Evolutionary conservation across 768 basidiomycete genomes (phyloP).

Genomic region (Amanita phalloides): DNA sequence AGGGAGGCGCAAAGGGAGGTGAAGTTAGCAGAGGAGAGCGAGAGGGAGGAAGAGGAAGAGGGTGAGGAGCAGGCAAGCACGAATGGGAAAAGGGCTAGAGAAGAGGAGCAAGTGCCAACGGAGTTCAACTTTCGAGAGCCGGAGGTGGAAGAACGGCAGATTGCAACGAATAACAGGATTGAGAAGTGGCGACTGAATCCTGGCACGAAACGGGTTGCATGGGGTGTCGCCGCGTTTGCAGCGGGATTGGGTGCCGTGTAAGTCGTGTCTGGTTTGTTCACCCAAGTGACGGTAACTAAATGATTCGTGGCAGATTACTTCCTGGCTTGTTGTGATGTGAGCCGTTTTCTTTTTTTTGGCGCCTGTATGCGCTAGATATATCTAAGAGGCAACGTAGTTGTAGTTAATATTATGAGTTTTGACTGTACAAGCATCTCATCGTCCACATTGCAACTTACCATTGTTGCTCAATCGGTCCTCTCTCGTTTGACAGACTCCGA

Average conservation of each 20-base stretch:
- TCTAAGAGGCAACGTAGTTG: constrained; percentile 1
- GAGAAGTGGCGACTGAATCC: constrained; percentile 48
- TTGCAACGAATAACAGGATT: constrained; percentile 54
- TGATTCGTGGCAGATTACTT: constrained; percentile 28
- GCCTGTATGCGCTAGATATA: not conserved
- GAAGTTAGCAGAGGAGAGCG: constrained; percentile 18
- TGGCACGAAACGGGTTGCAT: constrained; percentile 64
- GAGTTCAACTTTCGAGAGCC: constrained; percentile 63
- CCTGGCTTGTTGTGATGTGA: constrained; percentile 47
- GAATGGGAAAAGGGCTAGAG: constrained; percentile 45
- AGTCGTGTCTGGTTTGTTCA: constrained; percentile 20
- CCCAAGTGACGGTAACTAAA: not conserved
- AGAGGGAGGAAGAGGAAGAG: constrained; percentile 40
- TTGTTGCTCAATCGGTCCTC: too few species aligned
- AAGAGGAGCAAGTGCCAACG: constrained; percentile 34
- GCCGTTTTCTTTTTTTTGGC: not conserved
- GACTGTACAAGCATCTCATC: not conserved
- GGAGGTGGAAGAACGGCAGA: constrained; percentile 40
- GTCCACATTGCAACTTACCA: too few species aligned
- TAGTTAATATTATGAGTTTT: not conserved
- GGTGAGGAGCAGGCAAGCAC: constrained; percentile 14
- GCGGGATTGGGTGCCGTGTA: constrained; percentile 75
- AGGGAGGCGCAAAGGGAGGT: constrained; percentile 11
- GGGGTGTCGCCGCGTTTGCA: constrained; percentile 80
- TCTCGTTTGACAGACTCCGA: too few species aligned